Evolutionary conservation across 331 rosid species (phyloP).

Genomic region (Arachis monticola): DNA sequence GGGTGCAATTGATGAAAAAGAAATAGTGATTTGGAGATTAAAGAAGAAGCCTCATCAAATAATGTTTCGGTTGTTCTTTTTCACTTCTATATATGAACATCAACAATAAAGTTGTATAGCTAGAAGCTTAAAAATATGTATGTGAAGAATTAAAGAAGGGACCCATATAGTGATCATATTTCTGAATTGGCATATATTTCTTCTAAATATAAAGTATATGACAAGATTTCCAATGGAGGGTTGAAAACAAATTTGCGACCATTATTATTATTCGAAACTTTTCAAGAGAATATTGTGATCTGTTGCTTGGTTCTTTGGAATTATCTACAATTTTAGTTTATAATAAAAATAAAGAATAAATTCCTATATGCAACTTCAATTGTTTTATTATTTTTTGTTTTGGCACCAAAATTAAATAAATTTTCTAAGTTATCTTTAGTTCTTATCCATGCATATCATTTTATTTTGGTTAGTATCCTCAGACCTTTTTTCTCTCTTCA

Average conservation of each 20-base stretch:
- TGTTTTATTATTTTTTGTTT: too few species aligned
- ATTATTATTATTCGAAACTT: constrained; percentile 42
- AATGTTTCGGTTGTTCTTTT: constrained; percentile 15
- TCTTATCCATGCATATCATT: constrained; percentile 22
- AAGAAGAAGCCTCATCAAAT: constrained; percentile 25
- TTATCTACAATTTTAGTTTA: constrained; percentile 26
- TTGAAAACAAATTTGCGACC: constrained; percentile 34
- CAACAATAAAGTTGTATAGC: constrained; percentile 36
- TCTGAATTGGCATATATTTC: constrained; percentile 37
- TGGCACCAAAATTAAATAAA: not conserved
- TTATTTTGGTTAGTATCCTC: constrained; percentile 34
- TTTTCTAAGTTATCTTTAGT: not conserved
- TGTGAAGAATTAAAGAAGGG: constrained; percentile 16
- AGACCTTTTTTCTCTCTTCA: constrained; percentile 29
- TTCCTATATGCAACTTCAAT: not conserved
- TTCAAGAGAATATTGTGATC: constrained; percentile 20
- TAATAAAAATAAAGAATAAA: constrained; percentile 24
- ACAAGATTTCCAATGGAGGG: constrained; percentile 43
- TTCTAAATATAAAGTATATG: not conserved
- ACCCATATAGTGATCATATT: constrained; percentile 31
- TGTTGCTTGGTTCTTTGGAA: constrained; percentile 31
- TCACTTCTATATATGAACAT: not conserved
- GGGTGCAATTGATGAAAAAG: not conserved
- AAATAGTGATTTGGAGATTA: not conserved
- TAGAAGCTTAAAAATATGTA: constrained; percentile 31